A percentile compares a stretch with the other conserved stretches of the same genome.
These are phyloP conservation scores for Phytophthora boehmeriae DNA, from an alignment of 352 stramenopile species.

Conservation along the genomic window DNA sequence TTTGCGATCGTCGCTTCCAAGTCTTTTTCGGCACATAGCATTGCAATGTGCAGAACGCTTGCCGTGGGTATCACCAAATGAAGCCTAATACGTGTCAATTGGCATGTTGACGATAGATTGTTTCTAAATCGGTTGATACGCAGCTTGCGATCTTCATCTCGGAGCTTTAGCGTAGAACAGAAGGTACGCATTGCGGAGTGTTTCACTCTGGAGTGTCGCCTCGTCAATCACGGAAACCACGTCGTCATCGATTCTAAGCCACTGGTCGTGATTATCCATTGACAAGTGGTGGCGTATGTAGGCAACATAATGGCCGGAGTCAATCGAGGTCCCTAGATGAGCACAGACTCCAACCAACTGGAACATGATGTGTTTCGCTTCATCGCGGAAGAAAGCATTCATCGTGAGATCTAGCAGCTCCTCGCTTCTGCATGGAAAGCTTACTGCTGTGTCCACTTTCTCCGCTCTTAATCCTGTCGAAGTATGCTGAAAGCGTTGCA, in stretches of 20 bases:
- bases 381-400: slow-evolving; percentile 70
- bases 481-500: slow-evolving; percentile 77
- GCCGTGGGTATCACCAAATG: neutral
- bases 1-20: no score
- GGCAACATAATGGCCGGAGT: slow-evolving; percentile 79
- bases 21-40: no score
- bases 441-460: slow-evolving; percentile 62
- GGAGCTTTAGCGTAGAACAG: slow-evolving; percentile 66
- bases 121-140: neutral
- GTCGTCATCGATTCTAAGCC: slow-evolving; percentile 80
- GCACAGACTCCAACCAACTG: slow-evolving; percentile 72
- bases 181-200: slow-evolving; percentile 66
- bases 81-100: neutral
- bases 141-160: slow-evolving; percentile 10
- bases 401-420: slow-evolving; percentile 62
- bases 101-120: neutral
- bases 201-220: slow-evolving; percentile 49
- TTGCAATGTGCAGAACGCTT: neutral
- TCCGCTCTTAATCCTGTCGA: slow-evolving; percentile 33
- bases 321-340: slow-evolving; percentile 64
- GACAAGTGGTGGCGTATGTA: slow-evolving; percentile 44
- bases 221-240: slow-evolving; percentile 56
- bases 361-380: slow-evolving; percentile 49
- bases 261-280: slow-evolving; percentile 30
- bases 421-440: slow-evolving; percentile 53